A percentile compares a stretch with the other conserved stretches of the same genome.
Evolutionary conservation across 805 yeast genomes (phyloP).

Genomic region (Barnettozyma salicaria): DNA sequence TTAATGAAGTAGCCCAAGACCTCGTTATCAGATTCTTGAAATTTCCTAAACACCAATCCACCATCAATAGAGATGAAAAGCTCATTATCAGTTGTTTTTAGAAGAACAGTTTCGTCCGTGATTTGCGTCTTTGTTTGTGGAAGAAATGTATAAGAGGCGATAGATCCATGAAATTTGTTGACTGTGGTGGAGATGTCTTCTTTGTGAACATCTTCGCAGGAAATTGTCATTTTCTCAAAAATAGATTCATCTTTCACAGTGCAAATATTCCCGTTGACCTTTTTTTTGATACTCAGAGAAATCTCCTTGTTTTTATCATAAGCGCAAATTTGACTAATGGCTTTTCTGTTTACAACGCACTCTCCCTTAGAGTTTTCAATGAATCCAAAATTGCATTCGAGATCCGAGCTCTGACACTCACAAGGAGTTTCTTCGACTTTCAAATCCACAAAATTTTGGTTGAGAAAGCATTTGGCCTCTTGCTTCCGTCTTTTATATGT

Average conservation of each 20-base stretch:
- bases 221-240: slow-evolving; percentile 12
- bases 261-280: slow-evolving; percentile 23
- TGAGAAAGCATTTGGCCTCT: slow-evolving; percentile 52
- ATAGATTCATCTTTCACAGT: slow-evolving; percentile 10
- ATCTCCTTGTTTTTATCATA: slow-evolving; percentile 18
- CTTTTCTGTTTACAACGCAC: slow-evolving; percentile 40
- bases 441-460: slow-evolving; percentile 34
- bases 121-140: slow-evolving; percentile 32
- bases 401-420: slow-evolving; percentile 55
- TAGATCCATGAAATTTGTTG: slow-evolving; percentile 43
- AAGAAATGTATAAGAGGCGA: slow-evolving; percentile 53
- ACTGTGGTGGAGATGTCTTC: slow-evolving; percentile 27
- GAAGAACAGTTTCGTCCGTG: slow-evolving; percentile 56
- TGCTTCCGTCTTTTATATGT: slow-evolving; percentile 60
- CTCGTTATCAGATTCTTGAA: slow-evolving; percentile 26
- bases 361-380: slow-evolving; percentile 31
- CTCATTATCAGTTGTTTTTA: slow-evolving; percentile 45
- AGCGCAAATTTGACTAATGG: slow-evolving; percentile 31
- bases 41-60: slow-evolving; percentile 17
- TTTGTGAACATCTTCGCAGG: slow-evolving; percentile 21
- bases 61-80: slow-evolving; percentile 60
- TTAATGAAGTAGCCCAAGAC: slow-evolving; percentile 52
- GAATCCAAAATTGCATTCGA: slow-evolving; percentile 63
- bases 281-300: slow-evolving; percentile 13
- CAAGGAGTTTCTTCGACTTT: slow-evolving; percentile 50